A percentile compares a stretch with the other conserved stretches of the same genome.
These are phyloP conservation scores for Xerocomellus intermedius DNA, from an alignment of 768 basidiomycete genomes.

Conservation along the genomic window DNA sequence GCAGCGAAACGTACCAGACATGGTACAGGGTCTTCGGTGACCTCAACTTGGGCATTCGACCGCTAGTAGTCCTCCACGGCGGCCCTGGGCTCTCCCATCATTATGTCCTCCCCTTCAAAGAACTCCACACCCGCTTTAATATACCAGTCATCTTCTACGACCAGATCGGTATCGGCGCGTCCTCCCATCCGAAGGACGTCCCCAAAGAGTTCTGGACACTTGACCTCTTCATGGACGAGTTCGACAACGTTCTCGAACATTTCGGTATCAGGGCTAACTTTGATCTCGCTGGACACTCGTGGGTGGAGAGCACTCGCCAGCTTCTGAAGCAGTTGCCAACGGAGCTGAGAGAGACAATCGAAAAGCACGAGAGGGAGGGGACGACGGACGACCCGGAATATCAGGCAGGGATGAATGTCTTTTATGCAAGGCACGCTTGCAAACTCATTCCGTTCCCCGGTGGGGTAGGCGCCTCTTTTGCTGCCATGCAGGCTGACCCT, in stretches of 20 bases:
- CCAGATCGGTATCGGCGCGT: constrained; percentile 46
- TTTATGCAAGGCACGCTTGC: constrained; percentile 37
- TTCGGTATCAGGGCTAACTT: constrained; percentile 42
- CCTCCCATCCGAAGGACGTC: constrained; percentile 39
- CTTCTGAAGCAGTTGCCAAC: constrained; percentile 27
- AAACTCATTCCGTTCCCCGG: constrained; percentile 34
- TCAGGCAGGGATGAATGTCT: constrained; percentile 25
- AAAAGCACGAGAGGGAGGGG: constrained; percentile 33
- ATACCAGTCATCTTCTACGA: constrained; percentile 51
- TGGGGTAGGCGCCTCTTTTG: constrained; percentile 29
- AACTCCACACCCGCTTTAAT: constrained; percentile 30
- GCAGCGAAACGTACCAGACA: constrained; percentile 35
- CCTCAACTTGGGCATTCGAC: constrained; percentile 30
- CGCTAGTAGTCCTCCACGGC: constrained; percentile 46
- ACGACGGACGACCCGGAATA: constrained; percentile 35
- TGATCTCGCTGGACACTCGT: constrained; percentile 53
- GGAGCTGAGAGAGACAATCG: constrained; percentile 27
- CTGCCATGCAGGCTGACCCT: constrained; percentile 26
- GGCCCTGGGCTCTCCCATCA: constrained; percentile 42
- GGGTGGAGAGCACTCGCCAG: constrained; percentile 33
- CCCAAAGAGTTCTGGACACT: constrained; percentile 40
- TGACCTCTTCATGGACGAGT: constrained; percentile 53
- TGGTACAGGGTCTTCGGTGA: constrained; percentile 47
- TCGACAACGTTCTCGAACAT: constrained; percentile 45
- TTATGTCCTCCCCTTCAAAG: constrained; percentile 39